A percentile compares a stretch with the other conserved stretches of the same genome.
phyloP scores from a whole-genome alignment of 176 grass and related monocot species.

The Musa itinerans region DNA sequence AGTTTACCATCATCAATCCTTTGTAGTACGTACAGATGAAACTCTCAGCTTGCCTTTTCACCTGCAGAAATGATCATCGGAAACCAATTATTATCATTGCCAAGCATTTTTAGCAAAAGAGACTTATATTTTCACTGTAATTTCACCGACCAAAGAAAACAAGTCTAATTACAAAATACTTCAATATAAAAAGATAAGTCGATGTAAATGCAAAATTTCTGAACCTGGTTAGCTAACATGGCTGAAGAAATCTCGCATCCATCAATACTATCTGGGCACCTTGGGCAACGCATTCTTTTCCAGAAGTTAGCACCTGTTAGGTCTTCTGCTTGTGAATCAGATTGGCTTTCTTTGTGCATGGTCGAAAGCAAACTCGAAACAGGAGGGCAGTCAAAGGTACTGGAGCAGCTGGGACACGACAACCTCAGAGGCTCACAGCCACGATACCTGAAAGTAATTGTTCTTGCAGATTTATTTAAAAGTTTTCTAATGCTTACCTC shows the following conservation, averaged over 20 bases:
- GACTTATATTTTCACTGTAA: neutral
- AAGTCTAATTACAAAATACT: neutral
- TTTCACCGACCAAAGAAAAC: neutral
- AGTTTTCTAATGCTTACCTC: neutral
- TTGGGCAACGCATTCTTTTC: conserved; percentile 56
- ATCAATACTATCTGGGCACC: conserved; percentile 60
- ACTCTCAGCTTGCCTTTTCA: conserved; percentile 92
- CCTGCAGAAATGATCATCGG: conserved; percentile 33
- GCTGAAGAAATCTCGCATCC: conserved; percentile 50
- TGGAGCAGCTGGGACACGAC: conserved; percentile 76
- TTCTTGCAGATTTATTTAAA: neutral
- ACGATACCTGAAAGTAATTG: conserved; percentile 53
- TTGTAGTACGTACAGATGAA: conserved; percentile 80
- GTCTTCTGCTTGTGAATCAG: conserved; percentile 38
- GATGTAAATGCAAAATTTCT: neutral
- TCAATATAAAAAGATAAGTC: neutral
- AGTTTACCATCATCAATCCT: conserved; percentile 67
- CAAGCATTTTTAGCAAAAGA: neutral
- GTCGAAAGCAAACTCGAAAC: conserved; percentile 68
- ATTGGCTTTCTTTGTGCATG: conserved; percentile 19
- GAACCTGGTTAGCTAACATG: conserved; percentile 84
- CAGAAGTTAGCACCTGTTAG: conserved; percentile 65
- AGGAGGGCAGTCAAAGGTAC: conserved; percentile 71
- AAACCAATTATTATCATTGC: conserved; percentile 9
- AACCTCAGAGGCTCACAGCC: conserved; percentile 73